Conservation (phyloP, 805 yeast species). For the Saturnispora halmiae region DNA sequence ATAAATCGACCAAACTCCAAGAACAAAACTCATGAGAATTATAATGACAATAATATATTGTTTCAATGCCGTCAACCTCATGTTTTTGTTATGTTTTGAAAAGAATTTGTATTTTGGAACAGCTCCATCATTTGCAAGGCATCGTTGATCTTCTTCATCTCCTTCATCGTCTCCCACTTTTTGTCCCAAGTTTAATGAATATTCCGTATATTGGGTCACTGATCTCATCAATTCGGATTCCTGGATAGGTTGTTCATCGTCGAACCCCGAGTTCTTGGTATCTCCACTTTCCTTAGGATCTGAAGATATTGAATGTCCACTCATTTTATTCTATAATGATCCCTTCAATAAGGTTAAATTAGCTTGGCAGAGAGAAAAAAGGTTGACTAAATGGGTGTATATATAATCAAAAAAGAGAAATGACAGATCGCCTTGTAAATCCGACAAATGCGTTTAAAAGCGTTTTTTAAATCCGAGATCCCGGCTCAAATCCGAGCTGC, state of each 20-base stretch:
- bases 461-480: no score
- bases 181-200: conserved; percentile 11
- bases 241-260: background rate
- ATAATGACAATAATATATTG: conserved; percentile 16
- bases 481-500: no score
- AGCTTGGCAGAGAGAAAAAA: background rate
- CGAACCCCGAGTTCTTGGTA: background rate
- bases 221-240: conserved; percentile 15
- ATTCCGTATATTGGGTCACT: conserved; percentile 20
- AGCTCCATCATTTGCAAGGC: no score
- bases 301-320: no score
- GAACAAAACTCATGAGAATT: conserved; percentile 29
- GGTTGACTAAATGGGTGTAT: background rate
- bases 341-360: no score
- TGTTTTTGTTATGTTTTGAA: conserved; percentile 12
- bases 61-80: conserved; percentile 13
- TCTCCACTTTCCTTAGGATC: background rate
- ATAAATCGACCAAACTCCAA: conserved; percentile 35
- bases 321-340: no score
- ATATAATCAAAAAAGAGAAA: no score
- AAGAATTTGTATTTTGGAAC: conserved; percentile 15
- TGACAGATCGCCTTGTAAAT: no score
- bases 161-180: conserved; percentile 2
- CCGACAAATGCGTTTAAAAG: no score
- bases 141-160: background rate